phyloP scores from a whole-genome alignment of 2,329 filamentous ascomycete species.

The Penicillium capsulatum region DNA sequence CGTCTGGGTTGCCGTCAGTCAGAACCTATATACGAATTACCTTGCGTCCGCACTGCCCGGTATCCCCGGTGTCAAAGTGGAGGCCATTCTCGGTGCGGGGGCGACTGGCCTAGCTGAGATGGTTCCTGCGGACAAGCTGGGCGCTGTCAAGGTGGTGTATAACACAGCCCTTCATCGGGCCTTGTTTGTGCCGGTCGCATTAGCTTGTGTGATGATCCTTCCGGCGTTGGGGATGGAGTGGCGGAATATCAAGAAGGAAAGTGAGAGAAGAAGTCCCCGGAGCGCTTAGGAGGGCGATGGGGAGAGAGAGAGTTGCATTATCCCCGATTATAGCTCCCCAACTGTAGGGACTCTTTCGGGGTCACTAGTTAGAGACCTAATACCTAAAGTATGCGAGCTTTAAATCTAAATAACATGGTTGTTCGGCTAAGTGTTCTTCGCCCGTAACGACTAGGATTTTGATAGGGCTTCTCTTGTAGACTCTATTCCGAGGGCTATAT shows the following conservation, averaged over 20 bases:
- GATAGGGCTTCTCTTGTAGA: too few relatives aligned
- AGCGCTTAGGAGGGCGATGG: too few relatives aligned
- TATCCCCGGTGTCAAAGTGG: slow-evolving; percentile 12
- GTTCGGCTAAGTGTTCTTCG: too few relatives aligned
- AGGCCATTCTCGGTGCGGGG: slow-evolving; percentile 9
- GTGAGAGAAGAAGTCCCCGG: too few relatives aligned
- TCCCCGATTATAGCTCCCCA: too few relatives aligned
- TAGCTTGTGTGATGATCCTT: slow-evolving; percentile 12
- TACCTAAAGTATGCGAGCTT: too few relatives aligned
- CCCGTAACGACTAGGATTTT: too few relatives aligned
- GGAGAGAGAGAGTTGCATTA: too few relatives aligned
- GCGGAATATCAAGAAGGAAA: slow-evolving; percentile 13
- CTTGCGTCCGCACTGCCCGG: slow-evolving; percentile 10
- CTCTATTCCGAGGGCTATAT: too few relatives aligned
- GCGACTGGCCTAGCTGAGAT: slow-evolving; percentile 9
- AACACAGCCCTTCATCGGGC: slow-evolving; percentile 13
- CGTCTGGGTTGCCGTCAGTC: slow-evolving; percentile 17
- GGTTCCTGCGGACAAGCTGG: slow-evolving; percentile 12
- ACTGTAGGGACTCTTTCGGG: too few relatives aligned
- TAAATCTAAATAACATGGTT: too few relatives aligned
- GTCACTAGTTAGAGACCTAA: too few relatives aligned
- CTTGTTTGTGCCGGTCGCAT: slow-evolving; percentile 15
- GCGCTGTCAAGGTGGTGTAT: slow-evolving; percentile 13
- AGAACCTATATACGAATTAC: slow-evolving; percentile 18
- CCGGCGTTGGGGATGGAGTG: slow-evolving; percentile 14